Evolutionary conservation across 2,329 filamentous ascomycete species (phyloP).

Genomic region (Nannizziopsis arthrosporioides): DNA sequence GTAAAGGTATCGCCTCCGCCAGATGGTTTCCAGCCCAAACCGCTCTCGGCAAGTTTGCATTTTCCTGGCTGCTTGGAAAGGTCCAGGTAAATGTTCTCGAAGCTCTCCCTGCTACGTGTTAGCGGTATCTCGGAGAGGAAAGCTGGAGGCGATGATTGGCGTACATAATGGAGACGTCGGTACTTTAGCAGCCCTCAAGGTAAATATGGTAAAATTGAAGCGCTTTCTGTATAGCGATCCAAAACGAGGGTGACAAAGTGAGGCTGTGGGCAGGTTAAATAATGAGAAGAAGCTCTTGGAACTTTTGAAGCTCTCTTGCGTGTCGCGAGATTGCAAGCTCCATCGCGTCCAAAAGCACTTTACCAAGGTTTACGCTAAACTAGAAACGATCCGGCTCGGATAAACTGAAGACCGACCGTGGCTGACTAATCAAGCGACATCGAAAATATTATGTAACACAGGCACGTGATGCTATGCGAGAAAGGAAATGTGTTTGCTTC

Average conservation of each 20-base stretch:
- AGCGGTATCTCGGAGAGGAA: not conserved
- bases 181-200: not conserved
- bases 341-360: constrained; percentile 12
- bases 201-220: too few relatives aligned
- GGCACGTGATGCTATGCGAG: too few relatives aligned
- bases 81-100: constrained; percentile 94
- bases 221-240: too few relatives aligned
- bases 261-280: not conserved
- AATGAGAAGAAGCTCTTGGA: not conserved
- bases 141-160: not conserved
- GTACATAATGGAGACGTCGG: constrained; percentile 11
- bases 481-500: too few relatives aligned
- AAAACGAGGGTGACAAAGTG: too few relatives aligned
- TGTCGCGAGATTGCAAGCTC: constrained; percentile 1
- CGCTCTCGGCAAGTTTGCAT: constrained; percentile 87
- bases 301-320: not conserved
- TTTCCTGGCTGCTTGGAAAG: constrained; percentile 85
- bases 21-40: constrained; percentile 87
- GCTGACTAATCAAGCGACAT: too few relatives aligned
- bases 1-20: constrained; percentile 87
- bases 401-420: not conserved
- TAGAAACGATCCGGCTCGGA: not conserved
- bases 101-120: constrained; percentile 57
- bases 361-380: constrained; percentile 11
- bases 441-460: too few relatives aligned